Evolutionary conservation across 805 yeast genomes (phyloP), one percentile per base, ranked within the genome.

Genomic region (Metschnikowia bowlesiae): DNA sequence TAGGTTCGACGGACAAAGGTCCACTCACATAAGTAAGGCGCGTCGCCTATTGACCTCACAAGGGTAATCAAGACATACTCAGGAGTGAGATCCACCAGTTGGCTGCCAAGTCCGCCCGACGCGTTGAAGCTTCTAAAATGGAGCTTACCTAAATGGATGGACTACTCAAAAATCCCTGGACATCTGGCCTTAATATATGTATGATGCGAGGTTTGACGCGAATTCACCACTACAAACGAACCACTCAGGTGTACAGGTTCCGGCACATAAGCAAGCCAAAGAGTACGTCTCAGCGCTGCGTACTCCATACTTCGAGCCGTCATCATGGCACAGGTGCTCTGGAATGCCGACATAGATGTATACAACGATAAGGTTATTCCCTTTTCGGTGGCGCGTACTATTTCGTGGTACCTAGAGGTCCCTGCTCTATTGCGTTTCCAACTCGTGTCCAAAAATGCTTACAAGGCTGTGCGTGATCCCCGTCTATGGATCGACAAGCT

Each of bases 271-370:
- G 14, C 34, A 9, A 33, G 14, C 29, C 14, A 29, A 22, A 29
- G 26, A 29, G 11, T 39, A 39, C 43, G 43, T 26, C 14, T 39
- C 31, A 39, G 10, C 28, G 22, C 34, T 26, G 43, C n/a, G 7
- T 39, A 39, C 43, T 34, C 43, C 34, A 39, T 39, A 39, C 41
- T 29, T 31, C 29, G 29, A 26, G 26, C 43, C 43, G 10, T 34
- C 43, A 42, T 31, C 35, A 73, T 73, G 78, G 71, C 78, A 13
- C 74, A 69, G 52, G 76, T 73, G 48, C 63, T 73, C 50, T 73
- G 78, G 78, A 73, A 73, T 58, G 56, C 73, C 16, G 78, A 73
- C 59, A 73, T 73, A 35, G 77, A 73, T 53, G 77, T 73, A 26
- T 73, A 73, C 51, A 67, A 73, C 51, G 60, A 52, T 40, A 50